Conservation (phyloP, 495 filamentous ascomycete species). For the Neurospora sp. region DNA sequence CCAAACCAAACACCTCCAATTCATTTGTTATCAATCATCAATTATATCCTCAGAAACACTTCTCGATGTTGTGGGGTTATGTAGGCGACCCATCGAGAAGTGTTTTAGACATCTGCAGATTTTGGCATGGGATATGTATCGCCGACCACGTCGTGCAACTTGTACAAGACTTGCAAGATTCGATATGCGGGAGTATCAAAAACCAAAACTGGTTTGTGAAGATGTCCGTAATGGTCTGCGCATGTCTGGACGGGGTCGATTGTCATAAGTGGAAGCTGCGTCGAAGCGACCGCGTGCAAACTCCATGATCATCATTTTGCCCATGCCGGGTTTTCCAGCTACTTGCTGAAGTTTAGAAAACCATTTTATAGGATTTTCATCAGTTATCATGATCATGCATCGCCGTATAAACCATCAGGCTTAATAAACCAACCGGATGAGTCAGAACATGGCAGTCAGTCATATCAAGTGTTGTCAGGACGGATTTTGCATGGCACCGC, state of each 20-base stretch:
- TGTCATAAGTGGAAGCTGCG: not conserved
- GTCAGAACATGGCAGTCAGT: not conserved
- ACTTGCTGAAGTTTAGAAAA: no score
- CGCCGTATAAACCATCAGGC: not conserved
- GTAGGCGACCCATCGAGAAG: not conserved
- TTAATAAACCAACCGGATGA: not conserved
- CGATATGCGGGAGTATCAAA: not conserved
- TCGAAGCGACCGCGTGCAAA: not conserved
- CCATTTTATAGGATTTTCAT: no score
- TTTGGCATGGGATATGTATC: not conserved
- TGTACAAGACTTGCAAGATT: not conserved
- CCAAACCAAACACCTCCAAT: not conserved
- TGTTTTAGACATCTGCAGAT: not conserved
- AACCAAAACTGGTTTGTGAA: not conserved
- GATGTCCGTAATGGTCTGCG: not conserved
- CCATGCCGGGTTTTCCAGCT: not conserved
- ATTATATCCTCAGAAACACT: not conserved
- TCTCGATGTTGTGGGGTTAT: not conserved
- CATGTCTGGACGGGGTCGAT: not conserved
- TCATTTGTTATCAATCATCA: not conserved
- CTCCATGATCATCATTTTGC: not conserved
- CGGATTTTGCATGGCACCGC: no score
- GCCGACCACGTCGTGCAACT: not conserved
- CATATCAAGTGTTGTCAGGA: no score
- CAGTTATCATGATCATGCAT: no score